A percentile compares a stretch with the other conserved stretches of the same genome.
These are phyloP conservation scores for Metschnikowia hibisci DNA, from an alignment of 805 yeast genomes.

Conservation along the genomic window DNA sequence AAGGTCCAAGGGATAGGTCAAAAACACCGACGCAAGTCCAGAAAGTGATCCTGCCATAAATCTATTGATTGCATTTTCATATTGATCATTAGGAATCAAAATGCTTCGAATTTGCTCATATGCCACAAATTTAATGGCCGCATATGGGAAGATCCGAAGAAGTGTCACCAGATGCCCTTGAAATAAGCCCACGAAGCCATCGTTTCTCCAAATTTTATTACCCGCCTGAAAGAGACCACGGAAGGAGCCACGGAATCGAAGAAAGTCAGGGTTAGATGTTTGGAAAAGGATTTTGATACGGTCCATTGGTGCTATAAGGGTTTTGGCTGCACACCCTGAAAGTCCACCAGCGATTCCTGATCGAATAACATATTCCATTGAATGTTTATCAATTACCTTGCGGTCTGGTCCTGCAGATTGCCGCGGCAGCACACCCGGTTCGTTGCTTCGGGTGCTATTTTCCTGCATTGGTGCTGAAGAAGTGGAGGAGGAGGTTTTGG, in stretches of 20 bases:
- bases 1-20: constrained; percentile 89
- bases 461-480: constrained; percentile 1
- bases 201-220: constrained; percentile 55
- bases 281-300: constrained; percentile 93
- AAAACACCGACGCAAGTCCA: constrained; percentile 80
- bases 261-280: constrained; percentile 87
- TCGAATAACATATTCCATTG: constrained; percentile 71
- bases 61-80: constrained; percentile 80
- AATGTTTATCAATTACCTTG: constrained; percentile 58
- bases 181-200: constrained; percentile 78
- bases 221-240: constrained; percentile 75
- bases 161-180: constrained; percentile 96
- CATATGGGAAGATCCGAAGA: constrained; percentile 89
- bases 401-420: constrained; percentile 5
- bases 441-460: not conserved
- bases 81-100: constrained; percentile 67
- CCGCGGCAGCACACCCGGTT: not conserved
- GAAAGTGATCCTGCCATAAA: constrained; percentile 86
- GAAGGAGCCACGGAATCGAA: constrained; percentile 74
- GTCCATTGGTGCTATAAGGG: constrained; percentile 92
- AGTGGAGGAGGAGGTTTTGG: not conserved
- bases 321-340: constrained; percentile 95
- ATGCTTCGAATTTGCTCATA: constrained; percentile 86
- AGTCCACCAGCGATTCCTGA: constrained; percentile 93
- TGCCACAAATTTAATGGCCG: constrained; percentile 93